phyloP scores from a whole-genome alignment of 257 asterid genomes.

The Eucommia ulmoides region DNA sequence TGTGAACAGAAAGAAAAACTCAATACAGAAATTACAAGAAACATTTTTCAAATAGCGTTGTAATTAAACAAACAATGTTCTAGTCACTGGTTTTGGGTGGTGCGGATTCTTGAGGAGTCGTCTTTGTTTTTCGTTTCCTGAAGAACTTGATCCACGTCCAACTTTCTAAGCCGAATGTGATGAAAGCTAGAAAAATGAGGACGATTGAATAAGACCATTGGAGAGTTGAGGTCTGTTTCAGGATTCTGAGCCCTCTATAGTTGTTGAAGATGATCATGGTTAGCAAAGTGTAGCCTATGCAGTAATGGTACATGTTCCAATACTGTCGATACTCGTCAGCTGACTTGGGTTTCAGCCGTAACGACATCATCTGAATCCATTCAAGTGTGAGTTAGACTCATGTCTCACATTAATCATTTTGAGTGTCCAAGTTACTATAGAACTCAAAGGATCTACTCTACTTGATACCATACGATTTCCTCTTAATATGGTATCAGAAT shows the following conservation, averaged over 20 bases:
- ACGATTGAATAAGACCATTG: conserved; percentile 31
- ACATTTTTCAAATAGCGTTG: no score
- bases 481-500: no score
- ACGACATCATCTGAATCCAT: conserved; percentile 33
- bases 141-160: conserved; percentile 21
- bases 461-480: no score
- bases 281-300: conserved; percentile 34
- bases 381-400: no score
- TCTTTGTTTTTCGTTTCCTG: background rate
- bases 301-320: conserved; percentile 60
- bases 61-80: no score
- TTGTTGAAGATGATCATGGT: conserved; percentile 29
- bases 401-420: no score
- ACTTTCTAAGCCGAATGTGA: conserved; percentile 22
- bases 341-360: conserved; percentile 21
- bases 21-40: no score
- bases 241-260: conserved; percentile 30
- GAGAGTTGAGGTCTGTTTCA: conserved; percentile 19
- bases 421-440: no score
- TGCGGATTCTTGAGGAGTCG: no score
- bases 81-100: no score
- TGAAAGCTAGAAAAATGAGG: conserved; percentile 18
- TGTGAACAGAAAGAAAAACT: no score
- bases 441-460: no score
- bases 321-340: conserved; percentile 14